Evolutionary conservation across 2,329 filamentous ascomycete species (phyloP).

Genomic region (Chaetoscypha palmicola): DNA sequence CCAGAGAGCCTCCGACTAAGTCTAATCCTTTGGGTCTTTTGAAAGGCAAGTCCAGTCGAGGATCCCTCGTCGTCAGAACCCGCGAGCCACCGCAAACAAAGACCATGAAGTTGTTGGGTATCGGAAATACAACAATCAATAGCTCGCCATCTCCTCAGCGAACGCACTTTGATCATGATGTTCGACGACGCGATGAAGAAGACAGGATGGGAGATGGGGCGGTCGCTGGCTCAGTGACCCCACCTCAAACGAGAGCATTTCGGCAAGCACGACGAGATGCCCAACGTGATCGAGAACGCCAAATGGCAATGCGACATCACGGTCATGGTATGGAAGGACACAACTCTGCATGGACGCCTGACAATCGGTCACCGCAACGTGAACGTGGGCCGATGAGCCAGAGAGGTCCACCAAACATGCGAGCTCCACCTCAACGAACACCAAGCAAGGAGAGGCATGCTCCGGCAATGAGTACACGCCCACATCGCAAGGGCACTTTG

Average conservation of each 20-base stretch:
- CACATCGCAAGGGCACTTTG: slow-evolving; percentile 16
- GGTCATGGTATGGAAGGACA: slow-evolving; percentile 12
- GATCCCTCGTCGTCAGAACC: slow-evolving; percentile 50
- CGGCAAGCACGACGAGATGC: slow-evolving; percentile 28
- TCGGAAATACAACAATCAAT: slow-evolving; percentile 40
- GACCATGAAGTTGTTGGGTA: slow-evolving; percentile 54
- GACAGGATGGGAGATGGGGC: slow-evolving; percentile 17
- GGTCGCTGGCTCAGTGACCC: slow-evolving; percentile 8
- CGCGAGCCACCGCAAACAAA: slow-evolving; percentile 42
- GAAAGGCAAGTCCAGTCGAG: slow-evolving; percentile 58
- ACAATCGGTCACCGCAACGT: slow-evolving; percentile 12
- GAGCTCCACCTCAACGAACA: slow-evolving; percentile 16
- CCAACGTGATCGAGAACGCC: slow-evolving; percentile 28
- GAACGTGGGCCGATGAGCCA: slow-evolving; percentile 16
- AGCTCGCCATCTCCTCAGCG: slow-evolving; percentile 37
- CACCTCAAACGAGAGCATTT: slow-evolving; percentile 26
- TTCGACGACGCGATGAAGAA: slow-evolving; percentile 24
- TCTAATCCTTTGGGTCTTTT: slow-evolving; percentile 58
- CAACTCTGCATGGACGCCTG: slow-evolving; percentile 15
- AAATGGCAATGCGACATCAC: slow-evolving; percentile 23
- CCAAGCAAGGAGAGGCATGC: slow-evolving; percentile 26
- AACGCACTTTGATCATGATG: slow-evolving; percentile 22
- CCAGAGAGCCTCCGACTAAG: slow-evolving; percentile 29
- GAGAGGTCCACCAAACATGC: slow-evolving; percentile 18
- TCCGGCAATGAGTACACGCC: slow-evolving; percentile 20